A percentile compares a stretch with the other conserved stretches of the same genome.
These are phyloP conservation scores for Yamadazyma diddensiae DNA, from an alignment of 1,139 yeast genomes.

Conservation along the genomic window DNA sequence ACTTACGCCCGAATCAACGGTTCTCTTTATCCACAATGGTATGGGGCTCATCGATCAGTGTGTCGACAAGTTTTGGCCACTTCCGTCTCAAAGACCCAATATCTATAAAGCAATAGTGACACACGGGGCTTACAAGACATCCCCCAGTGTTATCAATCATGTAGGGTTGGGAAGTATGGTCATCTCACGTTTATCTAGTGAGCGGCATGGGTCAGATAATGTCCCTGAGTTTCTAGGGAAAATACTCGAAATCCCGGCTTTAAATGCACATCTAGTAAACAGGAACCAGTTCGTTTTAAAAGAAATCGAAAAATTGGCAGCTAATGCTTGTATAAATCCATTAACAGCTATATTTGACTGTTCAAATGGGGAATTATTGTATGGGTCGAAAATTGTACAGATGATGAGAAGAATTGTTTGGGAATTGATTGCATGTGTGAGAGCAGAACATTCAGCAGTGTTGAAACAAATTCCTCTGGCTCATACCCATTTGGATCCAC, in stretches of 20 bases:
- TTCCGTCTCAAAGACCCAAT: constrained; percentile 43
- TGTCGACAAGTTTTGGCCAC: constrained; percentile 54
- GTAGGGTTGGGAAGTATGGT: constrained; percentile 65
- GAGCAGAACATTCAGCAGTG: constrained; percentile 34
- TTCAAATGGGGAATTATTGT: constrained; percentile 64
- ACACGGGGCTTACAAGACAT: constrained; percentile 66
- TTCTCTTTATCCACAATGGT: constrained; percentile 77
- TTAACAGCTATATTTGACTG: constrained; percentile 67
- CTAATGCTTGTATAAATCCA: constrained; percentile 76
- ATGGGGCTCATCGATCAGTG: constrained; percentile 64
- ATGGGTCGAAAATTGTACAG: constrained; percentile 25
- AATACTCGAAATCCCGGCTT: constrained; percentile 26
- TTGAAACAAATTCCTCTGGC: constrained; percentile 30
- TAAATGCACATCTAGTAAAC: constrained; percentile 45
- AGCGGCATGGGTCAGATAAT: constrained; percentile 17
- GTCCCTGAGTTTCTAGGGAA: constrained; percentile 30
- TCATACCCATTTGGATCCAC: constrained; percentile 34
- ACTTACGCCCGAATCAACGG: constrained; percentile 43
- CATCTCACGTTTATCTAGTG: constrained; percentile 25
- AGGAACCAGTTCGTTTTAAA: constrained; percentile 56
- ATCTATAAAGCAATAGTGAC: constrained; percentile 73
- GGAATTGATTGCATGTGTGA: constrained; percentile 46
- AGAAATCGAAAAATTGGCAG: constrained; percentile 74
- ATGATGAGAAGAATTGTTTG: constrained; percentile 39
- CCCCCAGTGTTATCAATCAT: constrained; percentile 53